A percentile compares a stretch with the other conserved stretches of the same genome.
Conservation (phyloP, 805 yeast species). For the Naumovozyma castellii region DNA sequence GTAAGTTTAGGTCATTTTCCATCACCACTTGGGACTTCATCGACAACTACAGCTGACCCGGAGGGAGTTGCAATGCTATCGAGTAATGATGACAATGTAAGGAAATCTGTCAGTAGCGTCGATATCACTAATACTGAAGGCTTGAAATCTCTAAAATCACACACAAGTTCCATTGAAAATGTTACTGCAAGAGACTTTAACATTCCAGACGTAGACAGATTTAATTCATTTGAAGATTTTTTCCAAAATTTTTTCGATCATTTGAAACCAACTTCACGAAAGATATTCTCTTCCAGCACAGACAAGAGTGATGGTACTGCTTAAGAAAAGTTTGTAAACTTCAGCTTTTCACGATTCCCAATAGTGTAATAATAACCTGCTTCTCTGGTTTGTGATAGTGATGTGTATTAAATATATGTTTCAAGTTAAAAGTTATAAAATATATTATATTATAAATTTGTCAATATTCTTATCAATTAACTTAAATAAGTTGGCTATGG, state of each 20-base stretch:
- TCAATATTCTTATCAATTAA: no score
- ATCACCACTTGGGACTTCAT: constrained; percentile 1
- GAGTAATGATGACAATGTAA: neutral
- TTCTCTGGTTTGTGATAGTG: no score
- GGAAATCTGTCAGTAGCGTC: neutral
- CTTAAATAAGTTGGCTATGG: no score
- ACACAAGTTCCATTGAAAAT: constrained; percentile 7
- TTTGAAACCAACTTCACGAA: constrained; percentile 28
- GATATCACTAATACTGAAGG: neutral
- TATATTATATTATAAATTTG: no score
- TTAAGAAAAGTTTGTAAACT: no score
- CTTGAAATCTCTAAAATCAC: constrained; percentile 3
- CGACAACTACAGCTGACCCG: neutral
- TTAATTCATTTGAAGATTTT: constrained; percentile 47
- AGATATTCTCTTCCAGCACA: constrained; percentile 17
- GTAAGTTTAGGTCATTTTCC: constrained; percentile 11
- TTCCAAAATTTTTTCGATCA: constrained; percentile 39
- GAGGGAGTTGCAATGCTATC: neutral
- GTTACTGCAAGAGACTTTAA: constrained; percentile 7
- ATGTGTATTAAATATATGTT: no score
- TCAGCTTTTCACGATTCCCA: no score
- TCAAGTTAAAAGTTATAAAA: no score
- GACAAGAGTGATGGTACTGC: neutral
- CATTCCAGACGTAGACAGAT: constrained; percentile 40
- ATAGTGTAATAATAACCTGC: no score